phyloP scores from a whole-genome alignment of 2,329 filamentous ascomycete species.

The Colletotrichum sp. region DNA sequence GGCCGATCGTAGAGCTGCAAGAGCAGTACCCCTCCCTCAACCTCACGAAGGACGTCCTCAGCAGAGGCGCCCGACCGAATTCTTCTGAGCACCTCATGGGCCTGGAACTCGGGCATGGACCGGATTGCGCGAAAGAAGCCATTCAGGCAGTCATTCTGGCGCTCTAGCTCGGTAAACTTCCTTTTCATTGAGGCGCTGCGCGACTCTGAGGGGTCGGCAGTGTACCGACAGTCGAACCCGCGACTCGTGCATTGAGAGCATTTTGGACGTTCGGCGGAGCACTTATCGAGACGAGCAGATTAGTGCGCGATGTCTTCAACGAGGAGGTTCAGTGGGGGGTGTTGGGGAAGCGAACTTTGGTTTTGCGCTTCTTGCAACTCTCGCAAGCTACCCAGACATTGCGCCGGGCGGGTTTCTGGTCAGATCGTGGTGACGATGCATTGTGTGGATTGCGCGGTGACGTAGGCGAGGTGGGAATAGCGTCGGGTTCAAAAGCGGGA shows the following conservation, averaged over 20 bases:
- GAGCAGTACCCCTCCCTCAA: not conserved
- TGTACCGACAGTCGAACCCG: constrained; percentile 41
- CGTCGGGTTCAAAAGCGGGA: not conserved
- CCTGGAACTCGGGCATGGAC: not conserved
- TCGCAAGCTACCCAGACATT: constrained; percentile 2
- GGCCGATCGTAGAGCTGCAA: not conserved
- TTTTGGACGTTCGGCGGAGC: constrained; percentile 43
- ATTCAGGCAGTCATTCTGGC: not conserved
- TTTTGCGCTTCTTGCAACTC: not conserved
- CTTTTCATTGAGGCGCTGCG: not conserved
- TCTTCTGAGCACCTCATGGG: not conserved
- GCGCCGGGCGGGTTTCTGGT: not conserved
- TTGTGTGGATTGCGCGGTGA: not conserved
- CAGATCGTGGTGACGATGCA: not conserved
- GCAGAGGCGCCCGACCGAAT: not conserved
- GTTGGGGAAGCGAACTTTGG: not conserved
- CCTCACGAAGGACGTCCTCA: not conserved
- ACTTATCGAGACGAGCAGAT: constrained; percentile 30
- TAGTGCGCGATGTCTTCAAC: not conserved
- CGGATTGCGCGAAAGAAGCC: not conserved
- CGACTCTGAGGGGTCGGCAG: constrained; percentile 30
- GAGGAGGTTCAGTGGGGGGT: not conserved
- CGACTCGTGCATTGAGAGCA: constrained; percentile 40
- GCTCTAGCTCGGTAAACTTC: not conserved
- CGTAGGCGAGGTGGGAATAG: not conserved